These are phyloP conservation scores for Sugiyamaella novakii DNA, from an alignment of 1,139 yeast species.

Conservation along the genomic window DNA sequence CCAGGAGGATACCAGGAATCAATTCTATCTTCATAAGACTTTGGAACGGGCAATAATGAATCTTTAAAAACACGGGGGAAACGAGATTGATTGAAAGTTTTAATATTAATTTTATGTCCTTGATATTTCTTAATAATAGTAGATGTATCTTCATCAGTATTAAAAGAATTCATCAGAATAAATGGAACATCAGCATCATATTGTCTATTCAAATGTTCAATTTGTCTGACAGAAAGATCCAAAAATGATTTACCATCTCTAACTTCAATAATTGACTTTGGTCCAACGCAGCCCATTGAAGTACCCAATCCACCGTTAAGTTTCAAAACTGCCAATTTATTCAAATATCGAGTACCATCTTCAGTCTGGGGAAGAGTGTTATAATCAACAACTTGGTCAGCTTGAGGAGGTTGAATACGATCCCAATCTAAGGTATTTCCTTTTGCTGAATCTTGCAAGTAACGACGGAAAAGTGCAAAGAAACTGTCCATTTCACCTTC, in stretches of 20 bases:
- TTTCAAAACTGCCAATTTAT: constrained; percentile 90
- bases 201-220: constrained; percentile 89
- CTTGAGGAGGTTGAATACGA: constrained; percentile 83
- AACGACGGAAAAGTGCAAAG: constrained; percentile 90
- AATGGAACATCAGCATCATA: constrained; percentile 94
- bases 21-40: constrained; percentile 67
- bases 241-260: constrained; percentile 97
- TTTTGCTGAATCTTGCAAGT: constrained; percentile 84
- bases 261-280: constrained; percentile 96
- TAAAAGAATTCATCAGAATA: constrained; percentile 96
- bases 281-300: constrained; percentile 99
- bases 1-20: constrained; percentile 99
- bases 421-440: constrained; percentile 92
- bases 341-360: constrained; percentile 53
- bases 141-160: constrained; percentile 95
- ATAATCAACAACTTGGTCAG: constrained; percentile 87
- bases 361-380: constrained; percentile 44
- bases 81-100: constrained; percentile 95
- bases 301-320: constrained; percentile 98
- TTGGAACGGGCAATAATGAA: constrained; percentile 92
- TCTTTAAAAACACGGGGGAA: constrained; percentile 96
- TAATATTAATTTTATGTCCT: constrained; percentile 93
- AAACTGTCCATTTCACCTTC: constrained; percentile 95
- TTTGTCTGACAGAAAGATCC: constrained; percentile 94
- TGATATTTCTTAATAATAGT: constrained; percentile 94